These are phyloP conservation scores for Cupressus sempervirens DNA, from an alignment of 75 land plant species.

Conservation along the genomic window DNA sequence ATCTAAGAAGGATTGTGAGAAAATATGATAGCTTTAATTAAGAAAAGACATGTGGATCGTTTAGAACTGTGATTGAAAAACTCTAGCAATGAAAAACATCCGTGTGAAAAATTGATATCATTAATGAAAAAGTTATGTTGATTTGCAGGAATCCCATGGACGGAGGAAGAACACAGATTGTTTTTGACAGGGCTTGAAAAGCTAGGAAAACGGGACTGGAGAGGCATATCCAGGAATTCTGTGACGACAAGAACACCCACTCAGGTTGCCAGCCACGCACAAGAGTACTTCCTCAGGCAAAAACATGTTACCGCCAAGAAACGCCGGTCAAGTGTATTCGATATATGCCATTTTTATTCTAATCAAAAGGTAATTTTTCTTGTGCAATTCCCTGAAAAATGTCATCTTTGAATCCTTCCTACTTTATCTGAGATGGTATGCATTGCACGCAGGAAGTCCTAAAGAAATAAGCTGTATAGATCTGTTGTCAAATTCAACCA, in stretches of 20 bases:
- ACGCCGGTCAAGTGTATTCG: slow-evolving; percentile 64
- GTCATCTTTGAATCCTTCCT: too few relatives aligned
- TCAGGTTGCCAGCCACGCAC: slow-evolving; percentile 47
- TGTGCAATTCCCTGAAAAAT: neutral
- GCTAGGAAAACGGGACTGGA: slow-evolving; percentile 75
- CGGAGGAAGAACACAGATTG: slow-evolving; percentile 60
- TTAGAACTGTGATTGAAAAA: too few relatives aligned
- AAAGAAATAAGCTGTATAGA: too few relatives aligned
- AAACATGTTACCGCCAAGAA: slow-evolving; percentile 39
- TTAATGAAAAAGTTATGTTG: neutral
- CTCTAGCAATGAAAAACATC: too few relatives aligned
- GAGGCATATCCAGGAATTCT: slow-evolving; percentile 65
- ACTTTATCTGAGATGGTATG: too few relatives aligned
- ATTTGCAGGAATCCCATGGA: slow-evolving; percentile 61
- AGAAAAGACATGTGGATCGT: too few relatives aligned
- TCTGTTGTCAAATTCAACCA: too few relatives aligned
- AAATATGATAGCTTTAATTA: too few relatives aligned
- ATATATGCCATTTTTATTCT: slow-evolving; percentile 16
- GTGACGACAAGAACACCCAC: slow-evolving; percentile 69
- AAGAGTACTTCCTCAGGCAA: slow-evolving; percentile 62
- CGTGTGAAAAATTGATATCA: too few relatives aligned
- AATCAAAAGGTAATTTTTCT: neutral
- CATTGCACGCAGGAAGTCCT: too few relatives aligned
- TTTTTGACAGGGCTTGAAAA: slow-evolving; percentile 60
- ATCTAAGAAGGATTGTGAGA: too few relatives aligned